Conservation (phyloP, 768 basidiomycete genomes). For the Pleurotus giganteus region DNA sequence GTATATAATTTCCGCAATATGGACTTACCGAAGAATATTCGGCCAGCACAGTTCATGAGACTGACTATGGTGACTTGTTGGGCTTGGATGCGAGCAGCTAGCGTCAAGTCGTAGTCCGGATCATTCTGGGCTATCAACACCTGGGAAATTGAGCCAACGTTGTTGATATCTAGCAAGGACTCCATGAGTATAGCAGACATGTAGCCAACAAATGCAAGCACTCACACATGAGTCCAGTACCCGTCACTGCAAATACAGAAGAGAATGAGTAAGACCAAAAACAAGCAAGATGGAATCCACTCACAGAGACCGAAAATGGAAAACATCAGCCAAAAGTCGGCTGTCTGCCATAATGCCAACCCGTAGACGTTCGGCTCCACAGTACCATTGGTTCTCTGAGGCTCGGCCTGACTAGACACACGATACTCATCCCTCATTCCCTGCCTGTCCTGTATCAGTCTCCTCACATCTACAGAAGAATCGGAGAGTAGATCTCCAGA, state of each 20-base stretch:
- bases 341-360: conserved; percentile 17
- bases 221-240: conserved; percentile 77
- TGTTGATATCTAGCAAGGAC: conserved; percentile 65
- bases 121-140: conserved; percentile 64
- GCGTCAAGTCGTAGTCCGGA: conserved; percentile 60
- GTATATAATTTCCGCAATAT: no score
- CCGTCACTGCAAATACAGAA: conserved; percentile 46
- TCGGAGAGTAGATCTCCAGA: conserved; percentile 3
- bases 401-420: no score
- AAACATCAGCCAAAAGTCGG: conserved; percentile 33
- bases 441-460: neutral
- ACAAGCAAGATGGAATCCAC: conserved; percentile 21
- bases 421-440: neutral
- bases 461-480: neutral
- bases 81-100: conserved; percentile 75
- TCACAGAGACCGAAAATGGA: conserved; percentile 53
- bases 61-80: conserved; percentile 83
- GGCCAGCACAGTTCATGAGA: conserved; percentile 76
- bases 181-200: neutral
- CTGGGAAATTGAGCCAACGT: conserved; percentile 71
- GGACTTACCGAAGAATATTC: conserved; percentile 66
- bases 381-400: no score
- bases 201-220: conserved; percentile 1
- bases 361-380: conserved; percentile 22
- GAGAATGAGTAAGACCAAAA: conserved; percentile 19